Conservation (phyloP, 768 basidiomycete species). For the Lactarius vividus region DNA sequence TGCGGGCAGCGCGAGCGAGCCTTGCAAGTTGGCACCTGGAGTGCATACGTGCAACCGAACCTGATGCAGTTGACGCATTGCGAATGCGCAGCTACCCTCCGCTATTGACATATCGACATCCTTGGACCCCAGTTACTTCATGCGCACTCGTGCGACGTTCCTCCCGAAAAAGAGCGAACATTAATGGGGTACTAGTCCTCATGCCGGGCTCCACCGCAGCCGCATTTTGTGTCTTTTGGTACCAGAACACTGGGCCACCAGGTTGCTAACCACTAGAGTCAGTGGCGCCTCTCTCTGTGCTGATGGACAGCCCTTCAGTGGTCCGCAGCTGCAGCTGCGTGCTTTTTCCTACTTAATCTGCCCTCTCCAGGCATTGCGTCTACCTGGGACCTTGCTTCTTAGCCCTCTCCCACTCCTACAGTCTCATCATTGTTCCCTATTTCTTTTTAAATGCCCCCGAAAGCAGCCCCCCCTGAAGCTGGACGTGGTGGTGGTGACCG, state of each 20-base stretch:
- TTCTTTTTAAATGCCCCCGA: neutral
- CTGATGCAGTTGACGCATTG: neutral
- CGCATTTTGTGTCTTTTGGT: neutral
- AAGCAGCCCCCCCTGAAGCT: neutral
- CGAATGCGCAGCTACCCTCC: neutral
- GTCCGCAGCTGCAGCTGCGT: neutral
- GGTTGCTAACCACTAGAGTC: neutral
- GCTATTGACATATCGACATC: neutral
- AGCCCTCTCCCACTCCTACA: neutral
- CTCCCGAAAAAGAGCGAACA: neutral
- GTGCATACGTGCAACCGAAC: neutral
- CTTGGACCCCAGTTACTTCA: neutral
- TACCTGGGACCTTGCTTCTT: neutral
- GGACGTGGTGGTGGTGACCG: conserved; percentile 25
- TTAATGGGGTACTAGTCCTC: neutral
- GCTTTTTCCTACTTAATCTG: neutral
- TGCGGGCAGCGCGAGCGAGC: neutral
- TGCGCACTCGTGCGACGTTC: neutral
- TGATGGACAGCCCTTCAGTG: neutral
- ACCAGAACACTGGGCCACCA: neutral
- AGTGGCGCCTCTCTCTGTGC: neutral
- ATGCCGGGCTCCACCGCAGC: neutral
- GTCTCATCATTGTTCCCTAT: neutral
- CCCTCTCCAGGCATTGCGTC: neutral
- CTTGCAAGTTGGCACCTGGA: neutral